These are phyloP conservation scores for Tetrahymena borealis DNA, from an alignment of 73 alveolate species.

Conservation along the genomic window DNA sequence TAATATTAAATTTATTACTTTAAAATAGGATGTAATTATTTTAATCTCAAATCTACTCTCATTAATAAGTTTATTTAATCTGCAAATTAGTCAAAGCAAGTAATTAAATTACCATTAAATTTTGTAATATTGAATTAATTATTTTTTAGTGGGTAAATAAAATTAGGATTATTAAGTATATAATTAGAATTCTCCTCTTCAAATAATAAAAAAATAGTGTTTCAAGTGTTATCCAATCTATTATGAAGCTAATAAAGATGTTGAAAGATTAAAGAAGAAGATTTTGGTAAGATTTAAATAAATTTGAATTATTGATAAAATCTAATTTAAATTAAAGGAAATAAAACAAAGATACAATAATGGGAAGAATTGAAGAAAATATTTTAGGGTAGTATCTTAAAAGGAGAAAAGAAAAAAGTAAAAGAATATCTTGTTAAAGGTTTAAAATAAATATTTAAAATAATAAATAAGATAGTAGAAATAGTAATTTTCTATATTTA, in stretches of 20 bases:
- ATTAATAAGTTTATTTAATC: not conserved
- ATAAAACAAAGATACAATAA: not conserved
- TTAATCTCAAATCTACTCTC: too few relatives aligned
- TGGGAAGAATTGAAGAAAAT: not conserved
- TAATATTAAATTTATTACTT: too few relatives aligned
- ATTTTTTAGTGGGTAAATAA: not conserved
- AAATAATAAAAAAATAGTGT: not conserved
- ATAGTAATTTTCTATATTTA: too few relatives aligned
- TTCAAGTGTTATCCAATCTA: not conserved
- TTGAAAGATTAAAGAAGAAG: not conserved
- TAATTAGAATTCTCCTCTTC: not conserved
- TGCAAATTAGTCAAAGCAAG: not conserved
- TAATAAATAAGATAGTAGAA: too few relatives aligned
- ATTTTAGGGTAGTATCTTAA: too few relatives aligned
- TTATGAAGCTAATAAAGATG: not conserved
- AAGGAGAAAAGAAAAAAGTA: too few relatives aligned
- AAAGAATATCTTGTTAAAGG: too few relatives aligned
- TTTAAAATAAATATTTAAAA: too few relatives aligned
- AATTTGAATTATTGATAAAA: not conserved
- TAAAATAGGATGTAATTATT: too few relatives aligned
- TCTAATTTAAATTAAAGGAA: not conserved
- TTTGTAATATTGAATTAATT: not conserved
- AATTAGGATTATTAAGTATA: not conserved
- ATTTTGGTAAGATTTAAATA: not conserved
- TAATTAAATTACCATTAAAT: not conserved